Conservation (phyloP, 768 basidiomycete genomes). For the Crassisporium funariophilum region DNA sequence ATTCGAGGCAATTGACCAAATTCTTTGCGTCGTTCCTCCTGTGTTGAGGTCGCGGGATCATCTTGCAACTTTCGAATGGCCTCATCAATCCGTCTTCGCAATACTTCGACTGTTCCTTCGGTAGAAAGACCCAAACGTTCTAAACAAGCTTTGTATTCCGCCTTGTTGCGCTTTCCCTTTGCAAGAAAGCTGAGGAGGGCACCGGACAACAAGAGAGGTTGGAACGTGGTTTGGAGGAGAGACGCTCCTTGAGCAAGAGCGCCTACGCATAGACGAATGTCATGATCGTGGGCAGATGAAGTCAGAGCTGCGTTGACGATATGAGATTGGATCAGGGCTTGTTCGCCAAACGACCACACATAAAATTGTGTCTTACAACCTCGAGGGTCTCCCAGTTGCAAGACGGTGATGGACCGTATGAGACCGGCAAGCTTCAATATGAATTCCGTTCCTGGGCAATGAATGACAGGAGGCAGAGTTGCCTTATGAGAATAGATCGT, state of each 20-base stretch:
- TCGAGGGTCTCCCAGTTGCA: constrained; percentile 16
- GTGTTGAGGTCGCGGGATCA: constrained; percentile 17
- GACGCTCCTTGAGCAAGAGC: constrained; percentile 50
- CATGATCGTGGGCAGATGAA: constrained; percentile 27
- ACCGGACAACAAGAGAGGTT: constrained; percentile 48
- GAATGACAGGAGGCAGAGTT: constrained; percentile 20
- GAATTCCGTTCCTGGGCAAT: constrained; percentile 32
- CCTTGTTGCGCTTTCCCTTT: constrained; percentile 35
- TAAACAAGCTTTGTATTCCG: constrained; percentile 41
- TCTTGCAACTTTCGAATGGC: constrained; percentile 38
- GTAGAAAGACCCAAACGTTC: constrained; percentile 41
- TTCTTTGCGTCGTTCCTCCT: constrained; percentile 33
- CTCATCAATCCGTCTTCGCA: constrained; percentile 38
- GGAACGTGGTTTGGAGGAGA: constrained; percentile 49
- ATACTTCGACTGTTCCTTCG: constrained; percentile 37
- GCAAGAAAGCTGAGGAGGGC: constrained; percentile 43
- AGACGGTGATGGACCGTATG: constrained; percentile 35
- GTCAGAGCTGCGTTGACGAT: constrained; percentile 44
- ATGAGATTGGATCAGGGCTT: constrained; percentile 39
- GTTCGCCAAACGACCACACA: constrained; percentile 46
- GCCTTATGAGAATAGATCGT: constrained; percentile 30
- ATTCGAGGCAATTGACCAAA: constrained; percentile 47
- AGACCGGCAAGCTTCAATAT: constrained; percentile 37
- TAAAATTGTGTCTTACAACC: constrained; percentile 45
- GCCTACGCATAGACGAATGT: constrained; percentile 51